A percentile compares a stretch with the other conserved stretches of the same genome.
These are phyloP conservation scores for Chrysoporthe puriensis DNA, from an alignment of 2,329 filamentous ascomycete genomes.

Conservation along the genomic window DNA sequence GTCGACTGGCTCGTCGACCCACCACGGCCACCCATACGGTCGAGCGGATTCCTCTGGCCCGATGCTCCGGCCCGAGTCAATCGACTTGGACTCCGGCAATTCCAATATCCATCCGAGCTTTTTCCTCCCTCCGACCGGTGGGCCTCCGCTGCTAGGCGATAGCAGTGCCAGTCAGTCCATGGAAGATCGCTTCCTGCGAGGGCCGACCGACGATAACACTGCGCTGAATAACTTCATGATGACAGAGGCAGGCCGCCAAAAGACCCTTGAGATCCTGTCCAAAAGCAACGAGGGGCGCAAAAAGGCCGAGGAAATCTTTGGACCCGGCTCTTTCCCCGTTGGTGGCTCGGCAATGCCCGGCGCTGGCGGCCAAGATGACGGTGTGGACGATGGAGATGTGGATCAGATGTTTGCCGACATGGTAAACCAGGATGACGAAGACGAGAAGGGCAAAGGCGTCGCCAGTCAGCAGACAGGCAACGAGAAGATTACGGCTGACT, in stretches of 20 bases:
- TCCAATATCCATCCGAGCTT: constrained; percentile 47
- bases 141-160: constrained; percentile 47
- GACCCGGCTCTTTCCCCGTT: constrained; percentile 49
- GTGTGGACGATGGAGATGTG: constrained; percentile 50
- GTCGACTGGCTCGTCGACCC: constrained; percentile 40
- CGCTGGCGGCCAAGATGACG: constrained; percentile 34
- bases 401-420: constrained; percentile 61
- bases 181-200: constrained; percentile 56
- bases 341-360: constrained; percentile 6
- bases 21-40: constrained; percentile 38
- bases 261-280: constrained; percentile 56
- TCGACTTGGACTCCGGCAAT: constrained; percentile 43
- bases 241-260: constrained; percentile 50
- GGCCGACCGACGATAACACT: constrained; percentile 41
- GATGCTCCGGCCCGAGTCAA: constrained; percentile 40
- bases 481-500: constrained; percentile 43
- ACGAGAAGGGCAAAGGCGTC: constrained; percentile 44
- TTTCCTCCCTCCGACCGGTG: constrained; percentile 43
- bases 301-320: constrained; percentile 56
- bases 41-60: constrained; percentile 30
- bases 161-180: constrained; percentile 47
- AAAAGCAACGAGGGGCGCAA: constrained; percentile 55
- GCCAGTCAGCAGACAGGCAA: constrained; percentile 6
- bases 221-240: constrained; percentile 49
- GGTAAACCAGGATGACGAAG: constrained; percentile 50